A percentile compares a stretch with the other conserved stretches of the same genome.
Conservation (phyloP, 805 yeast species). For the Grigorovia transvaalensis region DNA sequence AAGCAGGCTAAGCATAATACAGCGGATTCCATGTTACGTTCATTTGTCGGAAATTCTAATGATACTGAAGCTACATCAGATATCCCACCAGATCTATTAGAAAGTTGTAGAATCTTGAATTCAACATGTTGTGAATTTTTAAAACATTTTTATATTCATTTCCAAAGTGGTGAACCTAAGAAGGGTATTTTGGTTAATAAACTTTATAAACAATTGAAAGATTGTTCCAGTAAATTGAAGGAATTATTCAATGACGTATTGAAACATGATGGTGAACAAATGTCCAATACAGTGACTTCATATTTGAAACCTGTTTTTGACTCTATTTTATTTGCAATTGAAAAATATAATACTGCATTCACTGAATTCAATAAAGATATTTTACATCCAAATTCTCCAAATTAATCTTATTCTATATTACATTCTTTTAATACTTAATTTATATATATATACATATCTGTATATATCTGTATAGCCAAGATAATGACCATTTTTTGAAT, state of each 20-base stretch:
- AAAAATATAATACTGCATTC: slow-evolving; percentile 30
- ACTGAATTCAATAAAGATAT: slow-evolving; percentile 2
- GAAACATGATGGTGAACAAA: slow-evolving; percentile 21
- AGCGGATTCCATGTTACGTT: slow-evolving; percentile 17
- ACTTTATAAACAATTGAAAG: slow-evolving; percentile 38
- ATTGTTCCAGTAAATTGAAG: slow-evolving; percentile 35
- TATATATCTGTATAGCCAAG: too few relatives aligned
- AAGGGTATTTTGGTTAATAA: slow-evolving; percentile 36
- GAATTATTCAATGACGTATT: slow-evolving; percentile 22
- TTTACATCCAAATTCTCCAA: not conserved
- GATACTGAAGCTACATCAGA: slow-evolving; percentile 25
- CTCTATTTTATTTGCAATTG: slow-evolving; percentile 38
- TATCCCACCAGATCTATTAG: slow-evolving; percentile 33
- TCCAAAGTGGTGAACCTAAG: slow-evolving; percentile 38
- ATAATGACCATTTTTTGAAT: too few relatives aligned
- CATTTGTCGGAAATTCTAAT: slow-evolving; percentile 18
- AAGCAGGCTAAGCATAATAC: slow-evolving; percentile 38
- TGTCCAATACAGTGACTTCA: slow-evolving; percentile 21
- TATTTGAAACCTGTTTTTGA: slow-evolving; percentile 36
- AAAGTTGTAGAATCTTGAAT: slow-evolving; percentile 50
- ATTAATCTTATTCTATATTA: not conserved
- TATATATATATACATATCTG: too few relatives aligned
- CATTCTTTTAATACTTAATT: slow-evolving; percentile 1
- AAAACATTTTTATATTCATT: slow-evolving; percentile 64
- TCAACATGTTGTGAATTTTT: slow-evolving; percentile 67